These are phyloP conservation scores for Claviceps digitariae DNA, from an alignment of 2,329 filamentous ascomycete genomes.

Conservation along the genomic window DNA sequence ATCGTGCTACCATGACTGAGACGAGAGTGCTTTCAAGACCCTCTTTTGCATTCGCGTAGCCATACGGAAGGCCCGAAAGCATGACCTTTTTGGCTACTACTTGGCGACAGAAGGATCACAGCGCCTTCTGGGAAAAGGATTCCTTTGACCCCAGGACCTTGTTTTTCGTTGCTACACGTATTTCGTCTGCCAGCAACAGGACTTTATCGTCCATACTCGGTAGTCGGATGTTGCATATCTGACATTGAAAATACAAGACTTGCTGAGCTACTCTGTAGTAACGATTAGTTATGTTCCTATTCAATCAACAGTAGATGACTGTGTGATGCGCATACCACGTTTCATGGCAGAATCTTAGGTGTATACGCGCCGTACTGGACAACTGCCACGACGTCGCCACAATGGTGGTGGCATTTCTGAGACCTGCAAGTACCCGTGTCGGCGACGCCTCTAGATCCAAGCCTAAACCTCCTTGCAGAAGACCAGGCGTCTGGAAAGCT, in stretches of 20 bases:
- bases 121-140: not conserved
- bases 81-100: not conserved
- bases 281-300: not conserved
- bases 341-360: slow-evolving; percentile 1
- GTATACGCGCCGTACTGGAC: not conserved
- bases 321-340: slow-evolving; percentile 3
- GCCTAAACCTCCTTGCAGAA: slow-evolving; percentile 2
- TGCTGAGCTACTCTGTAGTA: not conserved
- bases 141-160: not conserved
- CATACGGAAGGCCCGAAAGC: slow-evolving; percentile 5
- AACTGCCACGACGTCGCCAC: not conserved
- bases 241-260: not conserved
- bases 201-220: not conserved
- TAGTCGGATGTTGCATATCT: not conserved
- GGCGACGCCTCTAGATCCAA: slow-evolving; percentile 8
- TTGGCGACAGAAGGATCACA: slow-evolving; percentile 1
- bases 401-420: slow-evolving; percentile 6
- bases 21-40: slow-evolving; percentile 1
- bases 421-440: slow-evolving; percentile 10
- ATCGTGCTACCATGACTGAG: slow-evolving; percentile 4
- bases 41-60: slow-evolving; percentile 4
- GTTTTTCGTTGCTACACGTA: not conserved
- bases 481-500: not conserved
- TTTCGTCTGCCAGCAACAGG: not conserved
- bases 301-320: not conserved